Base-by-base conservation (phyloP, 2,329 filamentous ascomycete genomes). In the Hysterium pulicare region DNA sequence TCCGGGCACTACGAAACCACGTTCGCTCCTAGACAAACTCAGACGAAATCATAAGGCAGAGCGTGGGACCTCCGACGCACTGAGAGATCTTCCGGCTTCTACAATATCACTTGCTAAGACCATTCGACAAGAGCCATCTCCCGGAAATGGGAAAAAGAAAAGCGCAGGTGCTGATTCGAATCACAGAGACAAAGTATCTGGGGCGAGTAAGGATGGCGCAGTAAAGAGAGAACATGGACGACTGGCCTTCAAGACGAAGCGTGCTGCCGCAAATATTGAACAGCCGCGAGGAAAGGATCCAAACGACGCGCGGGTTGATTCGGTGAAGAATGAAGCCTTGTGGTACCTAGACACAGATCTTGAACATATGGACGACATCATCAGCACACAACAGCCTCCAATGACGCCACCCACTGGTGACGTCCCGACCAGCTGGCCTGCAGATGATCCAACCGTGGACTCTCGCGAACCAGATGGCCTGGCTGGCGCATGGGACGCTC, bases 281-380 rank as follows among this genome's bases (percentile, higher is more conserved):
- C 49, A 51, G 24, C 53, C 59, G 28, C 47, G 46, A 9, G 59
- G 58, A 45, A 78, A 76, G 54, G 71, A 73, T 38, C 68, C 67
- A 24, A 70, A 70, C 33, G 62, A 68, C 38, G 69, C 67, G 4
- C 57, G 58, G 17, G 59, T 58, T 22, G 67, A 66, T 39, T 62
- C 62, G 17, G 62, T 66, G 42, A 75, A 77, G 40, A 76, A 78
- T 32, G 78, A 78, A 32, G 79, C 78, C 10, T 67, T 89, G 34
- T 95, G 85, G 68, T 79, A 80, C 57, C 79, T 97, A 20, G 91
- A 97, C 64, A 94, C 88, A 2, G 86, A 97, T 61, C 77, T 97
- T 36, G 82, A 82, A 43, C 82, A 95, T 55, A 93, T 98, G 88
- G 86, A 90, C 56, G 93, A 89, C 17, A 96, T 97, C 50, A 71